A percentile compares a stretch with the other conserved stretches of the same genome.
phyloP scores from a whole-genome alignment of 208 protist species.

The Vickermania ingenoplastis region DNA sequence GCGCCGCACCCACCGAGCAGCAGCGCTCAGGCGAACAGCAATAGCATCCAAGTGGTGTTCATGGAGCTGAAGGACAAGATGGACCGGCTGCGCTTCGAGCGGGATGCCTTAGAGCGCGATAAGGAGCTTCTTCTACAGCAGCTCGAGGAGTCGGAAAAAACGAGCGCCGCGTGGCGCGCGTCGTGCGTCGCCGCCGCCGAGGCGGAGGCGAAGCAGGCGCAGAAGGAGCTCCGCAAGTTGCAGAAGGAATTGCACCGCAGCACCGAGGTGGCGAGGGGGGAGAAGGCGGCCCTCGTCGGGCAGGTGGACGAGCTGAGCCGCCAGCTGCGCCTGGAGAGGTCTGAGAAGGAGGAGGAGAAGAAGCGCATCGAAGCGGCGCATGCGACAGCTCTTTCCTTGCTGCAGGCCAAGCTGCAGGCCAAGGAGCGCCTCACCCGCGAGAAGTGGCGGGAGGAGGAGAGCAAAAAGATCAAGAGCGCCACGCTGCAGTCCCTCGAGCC shows the following conservation, averaged over 20 bases:
- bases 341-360: conserved; percentile 34
- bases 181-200: conserved; percentile 26
- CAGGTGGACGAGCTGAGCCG: conserved; percentile 49
- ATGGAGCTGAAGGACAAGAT: conserved; percentile 79
- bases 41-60: conserved; percentile 48
- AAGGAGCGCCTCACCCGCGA: conserved; percentile 72
- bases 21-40: conserved; percentile 11
- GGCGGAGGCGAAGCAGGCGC: conserved; percentile 35
- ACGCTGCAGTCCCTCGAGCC: conserved; percentile 87
- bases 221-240: conserved; percentile 15
- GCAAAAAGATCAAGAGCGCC: conserved; percentile 84
- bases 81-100: conserved; percentile 58
- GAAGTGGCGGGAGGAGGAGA: conserved; percentile 79
- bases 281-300: conserved; percentile 37
- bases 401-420: conserved; percentile 64
- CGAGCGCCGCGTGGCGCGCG: conserved; percentile 20
- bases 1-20: background rate
- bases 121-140: conserved; percentile 50
- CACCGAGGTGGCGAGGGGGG: conserved; percentile 26
- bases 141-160: conserved; percentile 23
- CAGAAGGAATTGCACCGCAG: conserved; percentile 21
- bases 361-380: conserved; percentile 53
- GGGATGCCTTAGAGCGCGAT: conserved; percentile 56
- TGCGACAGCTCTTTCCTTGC: conserved; percentile 39
- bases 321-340: conserved; percentile 40